A percentile compares a stretch with the other conserved stretches of the same genome.
phyloP scores from a whole-genome alignment of 2,329 filamentous ascomycete genomes.

The Blastomyces silverae region DNA sequence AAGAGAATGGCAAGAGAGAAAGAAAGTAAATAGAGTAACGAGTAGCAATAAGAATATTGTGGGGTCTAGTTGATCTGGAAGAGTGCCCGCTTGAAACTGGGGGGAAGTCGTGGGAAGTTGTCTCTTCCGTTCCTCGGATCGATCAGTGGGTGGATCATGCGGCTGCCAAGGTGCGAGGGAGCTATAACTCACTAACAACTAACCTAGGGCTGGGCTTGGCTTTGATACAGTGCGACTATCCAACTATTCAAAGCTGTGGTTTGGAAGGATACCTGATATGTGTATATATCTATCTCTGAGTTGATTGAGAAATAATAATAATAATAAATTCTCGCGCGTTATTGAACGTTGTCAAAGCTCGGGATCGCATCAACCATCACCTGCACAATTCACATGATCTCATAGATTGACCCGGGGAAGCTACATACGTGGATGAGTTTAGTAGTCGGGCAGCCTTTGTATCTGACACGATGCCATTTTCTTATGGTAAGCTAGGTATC shows the following conservation, averaged over 20 bases:
- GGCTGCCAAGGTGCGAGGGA: background rate
- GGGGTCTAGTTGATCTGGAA: background rate
- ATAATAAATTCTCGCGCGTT: background rate
- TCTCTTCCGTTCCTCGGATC: background rate
- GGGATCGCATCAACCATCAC: background rate
- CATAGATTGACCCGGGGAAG: background rate
- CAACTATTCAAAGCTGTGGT: background rate
- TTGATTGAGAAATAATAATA: no score
- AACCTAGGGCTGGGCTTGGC: no score
- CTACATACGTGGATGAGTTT: background rate
- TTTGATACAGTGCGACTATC: no score
- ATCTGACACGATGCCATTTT: no score
- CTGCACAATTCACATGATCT: background rate
- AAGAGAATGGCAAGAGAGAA: background rate
- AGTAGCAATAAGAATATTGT: background rate
- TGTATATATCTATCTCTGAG: background rate
- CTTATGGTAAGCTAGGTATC: no score
- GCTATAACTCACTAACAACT: no score
- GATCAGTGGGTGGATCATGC: background rate
- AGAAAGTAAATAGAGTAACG: background rate
- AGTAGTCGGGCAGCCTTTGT: background rate
- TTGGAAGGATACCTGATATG: background rate
- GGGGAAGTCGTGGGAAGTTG: background rate
- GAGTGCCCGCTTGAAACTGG: background rate
- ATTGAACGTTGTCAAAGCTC: background rate